Conservation (phyloP, 2,329 filamentous ascomycete species). For the Botrytis sinoallii region DNA sequence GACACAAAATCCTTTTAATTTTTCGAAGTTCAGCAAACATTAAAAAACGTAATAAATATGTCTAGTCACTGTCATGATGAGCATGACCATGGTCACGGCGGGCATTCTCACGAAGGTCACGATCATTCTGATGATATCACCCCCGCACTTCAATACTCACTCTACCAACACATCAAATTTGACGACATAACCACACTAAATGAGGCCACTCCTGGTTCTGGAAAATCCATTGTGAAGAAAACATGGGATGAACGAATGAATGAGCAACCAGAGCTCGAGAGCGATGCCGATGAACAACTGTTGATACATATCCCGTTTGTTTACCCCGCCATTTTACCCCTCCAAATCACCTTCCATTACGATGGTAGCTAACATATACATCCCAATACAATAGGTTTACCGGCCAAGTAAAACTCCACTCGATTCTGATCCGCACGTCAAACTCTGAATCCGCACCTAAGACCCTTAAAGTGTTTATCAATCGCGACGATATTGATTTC, state of each 20-base stretch:
- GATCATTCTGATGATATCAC: conserved; percentile 92
- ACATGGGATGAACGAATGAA: conserved; percentile 81
- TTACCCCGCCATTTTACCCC: conserved; percentile 22
- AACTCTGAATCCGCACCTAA: conserved; percentile 67
- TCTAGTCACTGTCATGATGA: conserved; percentile 49
- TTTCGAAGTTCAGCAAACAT: neutral
- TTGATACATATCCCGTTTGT: conserved; percentile 85
- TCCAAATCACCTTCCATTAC: neutral
- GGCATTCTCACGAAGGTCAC: conserved; percentile 66
- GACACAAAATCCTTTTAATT: neutral
- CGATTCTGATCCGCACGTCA: conserved; percentile 80
- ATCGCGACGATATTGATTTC: conserved; percentile 87
- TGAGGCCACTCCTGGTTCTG: conserved; percentile 66
- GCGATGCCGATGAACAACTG: conserved; percentile 90
- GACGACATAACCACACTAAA: conserved; percentile 81
- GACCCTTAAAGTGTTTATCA: conserved; percentile 84
- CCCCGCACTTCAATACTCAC: conserved; percentile 82
- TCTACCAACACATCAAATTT: conserved; percentile 92
- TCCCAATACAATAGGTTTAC: conserved; percentile 64
- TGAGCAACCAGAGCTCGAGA: conserved; percentile 71
- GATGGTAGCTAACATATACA: neutral
- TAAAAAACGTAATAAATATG: conserved; percentile 28
- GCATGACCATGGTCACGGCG: conserved; percentile 40
- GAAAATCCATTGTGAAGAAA: conserved; percentile 78
- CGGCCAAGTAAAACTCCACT: conserved; percentile 88